phyloP scores from a whole-genome alignment of 2,329 filamentous ascomycete species.

The Microascus cirrosus region DNA sequence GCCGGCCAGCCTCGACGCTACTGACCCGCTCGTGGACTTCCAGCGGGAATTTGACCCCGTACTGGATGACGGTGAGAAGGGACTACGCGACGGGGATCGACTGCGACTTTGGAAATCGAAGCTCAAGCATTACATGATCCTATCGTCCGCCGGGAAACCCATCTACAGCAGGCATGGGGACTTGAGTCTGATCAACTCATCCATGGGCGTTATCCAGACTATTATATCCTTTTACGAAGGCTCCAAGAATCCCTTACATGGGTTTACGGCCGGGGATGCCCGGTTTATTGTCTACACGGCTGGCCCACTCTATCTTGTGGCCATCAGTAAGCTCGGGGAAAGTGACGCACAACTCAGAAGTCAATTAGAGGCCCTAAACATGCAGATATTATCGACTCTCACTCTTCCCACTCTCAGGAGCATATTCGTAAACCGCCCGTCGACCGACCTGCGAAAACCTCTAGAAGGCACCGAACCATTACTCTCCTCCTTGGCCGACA shows the following conservation, averaged over 20 bases:
- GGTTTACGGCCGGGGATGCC: constrained; percentile 77
- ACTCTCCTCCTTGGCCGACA: constrained; percentile 84
- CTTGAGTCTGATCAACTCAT: constrained; percentile 78
- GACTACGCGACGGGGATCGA: constrained; percentile 41
- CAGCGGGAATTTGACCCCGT: constrained; percentile 68
- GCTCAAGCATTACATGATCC: constrained; percentile 91
- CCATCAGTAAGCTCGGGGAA: constrained; percentile 85
- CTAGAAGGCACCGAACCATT: constrained; percentile 85
- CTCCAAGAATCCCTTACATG: constrained; percentile 62
- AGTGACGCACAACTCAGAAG: constrained; percentile 78
- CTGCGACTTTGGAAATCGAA: constrained; percentile 78
- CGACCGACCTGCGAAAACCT: constrained; percentile 84
- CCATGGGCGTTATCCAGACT: constrained; percentile 91
- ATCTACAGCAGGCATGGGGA: constrained; percentile 96
- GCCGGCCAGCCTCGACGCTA: constrained; percentile 26
- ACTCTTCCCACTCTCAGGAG: constrained; percentile 78
- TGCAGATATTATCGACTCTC: constrained; percentile 93
- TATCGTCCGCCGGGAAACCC: constrained; percentile 92
- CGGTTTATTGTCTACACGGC: constrained; percentile 79
- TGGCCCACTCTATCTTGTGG: constrained; percentile 84
- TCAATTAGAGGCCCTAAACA: constrained; percentile 90
- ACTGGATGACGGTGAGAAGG: constrained; percentile 36
- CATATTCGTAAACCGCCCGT: constrained; percentile 82
- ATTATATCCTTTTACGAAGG: constrained; percentile 95
- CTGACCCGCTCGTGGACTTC: constrained; percentile 55